Evolutionary conservation across 345 rosid species (phyloP).

Genomic region (Pistacia vera): DNA sequence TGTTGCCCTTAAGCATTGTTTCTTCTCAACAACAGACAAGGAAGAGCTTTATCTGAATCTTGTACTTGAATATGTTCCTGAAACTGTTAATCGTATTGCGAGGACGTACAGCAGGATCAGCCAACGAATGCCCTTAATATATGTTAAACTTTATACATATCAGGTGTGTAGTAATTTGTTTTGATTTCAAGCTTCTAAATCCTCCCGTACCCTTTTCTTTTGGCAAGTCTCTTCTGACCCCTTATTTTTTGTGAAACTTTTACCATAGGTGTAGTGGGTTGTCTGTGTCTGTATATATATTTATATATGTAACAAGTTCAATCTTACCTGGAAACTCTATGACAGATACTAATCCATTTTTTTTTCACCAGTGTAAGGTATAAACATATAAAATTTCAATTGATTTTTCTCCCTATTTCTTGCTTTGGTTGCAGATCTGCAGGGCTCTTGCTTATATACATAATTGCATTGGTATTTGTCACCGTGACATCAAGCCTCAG

Average conservation of each 20-base stretch:
- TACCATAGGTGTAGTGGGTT: neutral
- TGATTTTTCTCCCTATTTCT: constrained; percentile 15
- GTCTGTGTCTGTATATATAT: neutral
- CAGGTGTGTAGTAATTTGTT: constrained; percentile 52
- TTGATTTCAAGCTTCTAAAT: constrained; percentile 4
- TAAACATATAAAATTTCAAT: neutral
- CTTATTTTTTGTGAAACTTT: neutral
- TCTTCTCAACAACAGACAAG: constrained; percentile 93
- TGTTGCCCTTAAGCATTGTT: constrained; percentile 82
- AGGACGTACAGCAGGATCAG: constrained; percentile 79
- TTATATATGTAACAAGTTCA: neutral
- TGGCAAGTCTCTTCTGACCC: neutral
- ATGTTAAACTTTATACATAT: constrained; percentile 90
- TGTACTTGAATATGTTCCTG: constrained; percentile 95
- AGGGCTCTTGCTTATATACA: constrained; percentile 95
- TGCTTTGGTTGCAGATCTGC: constrained; percentile 67
- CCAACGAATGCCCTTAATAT: constrained; percentile 89
- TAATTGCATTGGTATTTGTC: constrained; percentile 86
- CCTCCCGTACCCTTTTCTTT: neutral
- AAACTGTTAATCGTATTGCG: constrained; percentile 80
- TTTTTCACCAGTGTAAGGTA: neutral
- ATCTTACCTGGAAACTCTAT: neutral
- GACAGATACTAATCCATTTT: neutral
- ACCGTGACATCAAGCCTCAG: constrained; percentile 98
- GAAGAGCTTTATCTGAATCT: constrained; percentile 96